Percentiles rank a stretch among this genome's conserved stretches.
phyloP scores from a whole-genome alignment of 208 protist genomes.

The Trypanosoma melophagium region DNA sequence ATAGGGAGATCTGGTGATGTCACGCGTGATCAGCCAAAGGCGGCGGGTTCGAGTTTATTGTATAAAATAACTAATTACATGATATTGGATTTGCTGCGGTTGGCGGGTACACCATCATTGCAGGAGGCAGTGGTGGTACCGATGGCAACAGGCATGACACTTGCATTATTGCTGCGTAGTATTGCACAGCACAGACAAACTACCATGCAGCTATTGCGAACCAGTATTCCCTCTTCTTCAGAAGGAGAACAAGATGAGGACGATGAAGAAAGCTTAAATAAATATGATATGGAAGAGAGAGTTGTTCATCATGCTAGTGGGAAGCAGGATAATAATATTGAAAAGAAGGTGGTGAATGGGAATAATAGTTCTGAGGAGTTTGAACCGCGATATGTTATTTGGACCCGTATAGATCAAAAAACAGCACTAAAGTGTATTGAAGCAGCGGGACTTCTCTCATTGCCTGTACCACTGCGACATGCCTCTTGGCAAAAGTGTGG shows the following conservation, averaged over 20 bases:
- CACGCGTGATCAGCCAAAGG: slow-evolving; percentile 96
- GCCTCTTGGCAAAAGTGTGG: slow-evolving; percentile 36
- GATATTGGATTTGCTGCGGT: slow-evolving; percentile 72
- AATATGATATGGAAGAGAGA: background rate
- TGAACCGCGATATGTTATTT: slow-evolving; percentile 89
- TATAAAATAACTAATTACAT: slow-evolving; percentile 90
- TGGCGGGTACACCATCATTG: slow-evolving; percentile 49
- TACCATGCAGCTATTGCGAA: slow-evolving; percentile 6
- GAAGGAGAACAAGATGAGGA: too few relatives aligned
- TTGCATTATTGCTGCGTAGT: slow-evolving; percentile 79
- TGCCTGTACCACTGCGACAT: slow-evolving; percentile 52
- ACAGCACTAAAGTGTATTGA: slow-evolving; percentile 97
- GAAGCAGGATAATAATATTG: background rate
- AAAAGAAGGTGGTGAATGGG: background rate
- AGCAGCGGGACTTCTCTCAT: slow-evolving; percentile 67
- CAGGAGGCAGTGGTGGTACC: slow-evolving; percentile 88
- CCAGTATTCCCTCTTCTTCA: too few relatives aligned
- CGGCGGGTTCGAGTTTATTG: slow-evolving; percentile 95
- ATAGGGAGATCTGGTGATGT: slow-evolving; percentile 96
- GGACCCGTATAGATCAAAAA: slow-evolving; percentile 97
- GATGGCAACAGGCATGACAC: slow-evolving; percentile 96
- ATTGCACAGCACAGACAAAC: slow-evolving; percentile 38
- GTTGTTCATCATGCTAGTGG: background rate
- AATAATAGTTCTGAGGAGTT: background rate
- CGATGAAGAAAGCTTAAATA: background rate